These are phyloP conservation scores for Scytalidium lignicola DNA, from an alignment of 2,329 filamentous ascomycete genomes.

Conservation along the genomic window DNA sequence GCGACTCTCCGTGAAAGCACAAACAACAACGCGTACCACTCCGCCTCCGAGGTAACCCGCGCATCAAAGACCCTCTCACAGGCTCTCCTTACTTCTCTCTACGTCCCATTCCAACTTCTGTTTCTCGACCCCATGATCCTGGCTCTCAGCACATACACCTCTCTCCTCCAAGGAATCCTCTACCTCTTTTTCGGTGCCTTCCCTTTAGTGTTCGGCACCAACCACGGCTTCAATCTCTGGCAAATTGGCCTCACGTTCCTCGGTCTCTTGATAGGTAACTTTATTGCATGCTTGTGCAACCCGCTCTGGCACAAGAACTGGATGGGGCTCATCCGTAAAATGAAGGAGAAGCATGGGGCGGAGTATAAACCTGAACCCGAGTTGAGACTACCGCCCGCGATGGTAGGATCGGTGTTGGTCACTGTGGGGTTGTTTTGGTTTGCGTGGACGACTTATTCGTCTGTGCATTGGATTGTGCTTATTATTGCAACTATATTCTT, in stretches of 20 bases:
- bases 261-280: constrained; percentile 61
- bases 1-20: constrained; percentile 42
- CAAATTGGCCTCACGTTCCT: constrained; percentile 72
- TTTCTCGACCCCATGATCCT: constrained; percentile 34
- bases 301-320: not conserved
- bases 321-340: not conserved
- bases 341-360: not conserved
- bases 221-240: constrained; percentile 71
- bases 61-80: constrained; percentile 24
- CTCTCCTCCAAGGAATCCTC: constrained; percentile 64
- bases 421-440: constrained; percentile 30
- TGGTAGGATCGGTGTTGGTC: constrained; percentile 17
- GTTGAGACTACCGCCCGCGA: not conserved
- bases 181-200: constrained; percentile 89
- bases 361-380: not conserved
- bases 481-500: constrained; percentile 32
- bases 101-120: too few relatives aligned
- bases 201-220: constrained; percentile 65
- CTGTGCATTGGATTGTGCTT: constrained; percentile 37
- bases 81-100: too few relatives aligned
- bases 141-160: constrained; percentile 32
- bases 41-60: too few relatives aligned
- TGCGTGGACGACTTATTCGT: constrained; percentile 26
- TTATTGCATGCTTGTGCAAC: constrained; percentile 27
- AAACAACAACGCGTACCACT: too few relatives aligned